Base-by-base conservation (phyloP, 805 yeast genomes). In the Pichia insulana region DNA sequence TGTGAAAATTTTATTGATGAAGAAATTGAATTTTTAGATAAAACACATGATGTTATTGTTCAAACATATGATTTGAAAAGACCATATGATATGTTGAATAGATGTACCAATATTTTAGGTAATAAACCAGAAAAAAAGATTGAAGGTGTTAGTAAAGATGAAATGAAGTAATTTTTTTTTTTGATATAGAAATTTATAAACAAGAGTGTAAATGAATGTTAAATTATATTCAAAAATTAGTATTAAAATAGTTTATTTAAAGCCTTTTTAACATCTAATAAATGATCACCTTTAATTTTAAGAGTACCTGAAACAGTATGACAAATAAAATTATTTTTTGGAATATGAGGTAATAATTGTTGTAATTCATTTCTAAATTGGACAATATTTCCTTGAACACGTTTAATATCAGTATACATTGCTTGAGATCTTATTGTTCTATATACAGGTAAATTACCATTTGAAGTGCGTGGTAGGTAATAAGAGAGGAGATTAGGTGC, bases 401-500 rank as follows among this genome's bases (percentile, higher is more conserved):
- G 74, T 57, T 83, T 78, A 22, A 87, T 69, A 55, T 85, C 88
- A 0, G 96, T 87, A 53, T 74, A 73, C n/a, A 70, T 63, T 12
- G 68, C 67, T 46, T 77, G 79, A 46, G 76, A 74, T 57, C 78
- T 84, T 48, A 69, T 61, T 48, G 83, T 86, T 41, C 73, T 68
- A 63, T 87, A 87, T 1, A 87, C 83, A n/a, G 96, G 96, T 57
- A 88, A 68, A 56, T 82, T 78, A 4, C 90, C 87, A 37, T 65
- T 68, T 13, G 71, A 62, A 7, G 85, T 70, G 58, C 82, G 77
- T 18, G 61, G 49, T 27, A 75, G 55, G 53, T 51, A 56, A 52
- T 75, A 75, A 36, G 63, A 61, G 7, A 64, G 56, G 42, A 46
- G 37, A 66, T 70, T 45, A 58, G 69, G 30, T 62, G 66, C 48